Conservation (phyloP, 2,329 filamentous ascomycete species). For the Hymenoscyphus linearis region DNA sequence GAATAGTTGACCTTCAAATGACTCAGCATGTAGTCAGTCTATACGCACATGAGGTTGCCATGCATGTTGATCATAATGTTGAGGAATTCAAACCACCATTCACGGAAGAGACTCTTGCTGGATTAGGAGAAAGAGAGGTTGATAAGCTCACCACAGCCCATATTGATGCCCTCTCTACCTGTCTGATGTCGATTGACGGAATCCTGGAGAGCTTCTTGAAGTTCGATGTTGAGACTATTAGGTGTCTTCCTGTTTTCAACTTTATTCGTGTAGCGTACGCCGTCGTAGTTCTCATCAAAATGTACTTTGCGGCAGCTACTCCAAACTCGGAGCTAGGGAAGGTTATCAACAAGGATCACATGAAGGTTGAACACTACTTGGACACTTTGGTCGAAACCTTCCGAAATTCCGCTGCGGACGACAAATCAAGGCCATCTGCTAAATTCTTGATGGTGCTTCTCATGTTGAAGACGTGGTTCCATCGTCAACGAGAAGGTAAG, state of each 20-base stretch:
- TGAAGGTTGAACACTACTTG: constrained; percentile 62
- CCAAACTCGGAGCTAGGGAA: constrained; percentile 62
- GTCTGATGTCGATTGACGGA: constrained; percentile 47
- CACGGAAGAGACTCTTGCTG: constrained; percentile 28
- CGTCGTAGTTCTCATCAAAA: constrained; percentile 53
- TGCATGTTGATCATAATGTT: constrained; percentile 50
- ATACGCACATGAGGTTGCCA: constrained; percentile 55
- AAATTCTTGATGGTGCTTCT: constrained; percentile 68
- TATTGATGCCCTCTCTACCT: constrained; percentile 47
- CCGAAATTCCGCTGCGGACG: constrained; percentile 54
- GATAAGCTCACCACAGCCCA: constrained; percentile 35
- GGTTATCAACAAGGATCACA: constrained; percentile 61
- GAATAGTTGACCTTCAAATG: constrained; percentile 41
- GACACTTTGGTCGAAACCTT: constrained; percentile 67
- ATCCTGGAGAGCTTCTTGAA: constrained; percentile 47
- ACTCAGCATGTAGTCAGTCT: constrained; percentile 49
- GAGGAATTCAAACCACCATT: constrained; percentile 43
- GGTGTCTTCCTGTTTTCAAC: constrained; percentile 44
- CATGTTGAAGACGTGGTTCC: constrained; percentile 62
- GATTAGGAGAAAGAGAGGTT: constrained; percentile 11
- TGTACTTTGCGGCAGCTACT: constrained; percentile 55
- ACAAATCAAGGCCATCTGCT: constrained; percentile 58
- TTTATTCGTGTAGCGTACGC: constrained; percentile 52
- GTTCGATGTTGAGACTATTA: constrained; percentile 42
- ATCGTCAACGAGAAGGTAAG: constrained; percentile 30